Conservation (phyloP, 495 filamentous ascomycete genomes). For the Aspergillus sclerotioniger region DNA sequence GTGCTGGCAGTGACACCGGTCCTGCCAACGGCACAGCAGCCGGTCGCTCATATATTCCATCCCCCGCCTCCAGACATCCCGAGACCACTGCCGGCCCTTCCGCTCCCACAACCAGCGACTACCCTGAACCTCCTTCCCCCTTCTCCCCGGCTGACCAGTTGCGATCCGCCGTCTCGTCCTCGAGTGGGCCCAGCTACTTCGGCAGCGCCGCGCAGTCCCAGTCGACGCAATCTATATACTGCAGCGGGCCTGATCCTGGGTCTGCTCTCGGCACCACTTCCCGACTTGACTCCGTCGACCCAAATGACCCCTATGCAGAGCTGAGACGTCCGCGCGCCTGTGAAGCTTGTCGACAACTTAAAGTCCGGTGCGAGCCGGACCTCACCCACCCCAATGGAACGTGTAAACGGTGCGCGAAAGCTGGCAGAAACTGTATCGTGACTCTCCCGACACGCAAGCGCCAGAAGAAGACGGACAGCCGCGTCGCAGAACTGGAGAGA, state of each 20-base stretch:
- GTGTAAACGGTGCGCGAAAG: slow-evolving; percentile 86
- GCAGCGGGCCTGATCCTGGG: neutral
- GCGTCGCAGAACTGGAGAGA: slow-evolving; percentile 89
- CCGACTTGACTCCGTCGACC: slow-evolving; percentile 17
- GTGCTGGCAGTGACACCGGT: slow-evolving; percentile 16
- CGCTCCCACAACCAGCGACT: slow-evolving; percentile 20
- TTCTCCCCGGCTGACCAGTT: slow-evolving; percentile 12
- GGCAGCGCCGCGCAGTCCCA: slow-evolving; percentile 5
- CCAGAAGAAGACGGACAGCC: slow-evolving; percentile 89
- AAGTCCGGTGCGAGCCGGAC: slow-evolving; percentile 83
- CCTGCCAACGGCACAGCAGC: slow-evolving; percentile 16
- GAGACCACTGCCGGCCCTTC: slow-evolving; percentile 8
- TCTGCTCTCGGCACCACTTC: slow-evolving; percentile 7
- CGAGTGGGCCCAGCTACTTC: slow-evolving; percentile 11
- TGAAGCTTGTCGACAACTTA: slow-evolving; percentile 85
- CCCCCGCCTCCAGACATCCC: slow-evolving; percentile 15
- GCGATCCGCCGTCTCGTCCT: neutral
- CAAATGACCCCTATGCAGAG: slow-evolving; percentile 48
- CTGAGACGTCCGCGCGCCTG: slow-evolving; percentile 84
- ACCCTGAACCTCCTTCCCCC: slow-evolving; percentile 33
- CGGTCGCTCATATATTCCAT: slow-evolving; percentile 15
- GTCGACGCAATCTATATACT: slow-evolving; percentile 1
- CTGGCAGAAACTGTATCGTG: slow-evolving; percentile 73
- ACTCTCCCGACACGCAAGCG: slow-evolving; percentile 82
- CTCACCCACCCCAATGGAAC: slow-evolving; percentile 53